Percentiles rank a stretch among this genome's conserved stretches.
Conservation (phyloP, 495 filamentous ascomycete species). For the Aspergillus hancockii region DNA sequence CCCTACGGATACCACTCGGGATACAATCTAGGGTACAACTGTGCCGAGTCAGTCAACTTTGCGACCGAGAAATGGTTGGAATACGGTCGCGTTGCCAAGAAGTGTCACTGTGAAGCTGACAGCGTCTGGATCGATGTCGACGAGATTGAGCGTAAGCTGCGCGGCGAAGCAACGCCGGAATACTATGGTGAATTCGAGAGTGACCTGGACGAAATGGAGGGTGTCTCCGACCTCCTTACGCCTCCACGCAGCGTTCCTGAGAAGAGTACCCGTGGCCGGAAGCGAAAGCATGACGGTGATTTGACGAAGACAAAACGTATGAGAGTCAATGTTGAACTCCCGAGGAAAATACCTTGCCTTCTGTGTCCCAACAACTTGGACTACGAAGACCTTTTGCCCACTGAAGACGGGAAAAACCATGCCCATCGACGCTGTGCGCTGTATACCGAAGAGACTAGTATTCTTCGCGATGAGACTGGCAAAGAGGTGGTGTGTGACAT, state of each 20-base stretch:
- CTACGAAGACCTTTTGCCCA: constrained; percentile 79
- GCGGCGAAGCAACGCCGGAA: constrained; percentile 87
- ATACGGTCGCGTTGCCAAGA: constrained; percentile 95
- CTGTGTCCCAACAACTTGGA: constrained; percentile 92
- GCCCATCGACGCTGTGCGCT: constrained; percentile 88
- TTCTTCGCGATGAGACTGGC: constrained; percentile 66
- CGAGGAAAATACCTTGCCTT: constrained; percentile 81
- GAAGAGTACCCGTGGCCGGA: constrained; percentile 60
- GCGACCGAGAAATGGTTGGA: constrained; percentile 91
- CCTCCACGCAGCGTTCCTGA: constrained; percentile 74
- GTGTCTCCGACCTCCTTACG: constrained; percentile 68
- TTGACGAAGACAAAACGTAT: constrained; percentile 72
- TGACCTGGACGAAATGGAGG: constrained; percentile 64
- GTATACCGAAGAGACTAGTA: constrained; percentile 90
- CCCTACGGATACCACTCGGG: constrained; percentile 98
- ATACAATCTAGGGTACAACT: constrained; percentile 98
- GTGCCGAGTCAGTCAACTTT: constrained; percentile 98
- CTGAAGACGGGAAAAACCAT: constrained; percentile 77
- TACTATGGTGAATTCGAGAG: constrained; percentile 75
- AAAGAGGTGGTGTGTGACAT: constrained; percentile 76
- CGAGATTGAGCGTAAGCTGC: constrained; percentile 90
- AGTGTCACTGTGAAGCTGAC: constrained; percentile 92
- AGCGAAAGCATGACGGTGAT: constrained; percentile 62
- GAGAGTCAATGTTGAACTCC: constrained; percentile 65
- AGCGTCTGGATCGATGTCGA: constrained; percentile 97